Percentiles rank a stretch among this genome's conserved stretches.
Evolutionary conservation across 164 flowering plant genomes (phyloP).

Genomic region (Brasenia schreberi): DNA sequence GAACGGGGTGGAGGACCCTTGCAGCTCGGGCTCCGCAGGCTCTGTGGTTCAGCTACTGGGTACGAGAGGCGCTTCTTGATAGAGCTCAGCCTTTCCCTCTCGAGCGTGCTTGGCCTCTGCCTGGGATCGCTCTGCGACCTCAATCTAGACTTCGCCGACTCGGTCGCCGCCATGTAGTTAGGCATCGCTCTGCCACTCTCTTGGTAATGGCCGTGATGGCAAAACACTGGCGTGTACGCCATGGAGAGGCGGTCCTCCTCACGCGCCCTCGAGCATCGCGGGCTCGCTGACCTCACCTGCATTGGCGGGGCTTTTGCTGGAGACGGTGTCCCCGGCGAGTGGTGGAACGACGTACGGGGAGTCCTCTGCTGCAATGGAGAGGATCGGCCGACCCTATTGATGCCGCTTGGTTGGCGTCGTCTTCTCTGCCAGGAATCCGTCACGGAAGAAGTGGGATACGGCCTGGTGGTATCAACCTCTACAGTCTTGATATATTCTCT

Average conservation of each 20-base stretch:
- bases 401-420: slow-evolving; percentile 15
- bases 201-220: neutral
- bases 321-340: slow-evolving; percentile 36
- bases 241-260: neutral
- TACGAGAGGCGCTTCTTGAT: slow-evolving; percentile 55
- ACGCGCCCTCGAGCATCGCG: slow-evolving; percentile 26
- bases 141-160: slow-evolving; percentile 61
- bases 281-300: slow-evolving; percentile 55
- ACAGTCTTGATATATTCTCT: slow-evolving; percentile 63
- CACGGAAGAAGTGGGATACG: slow-evolving; percentile 34
- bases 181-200: slow-evolving; percentile 20
- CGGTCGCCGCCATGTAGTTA: slow-evolving; percentile 87
- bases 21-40: slow-evolving; percentile 43
- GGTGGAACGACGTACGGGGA: slow-evolving; percentile 5
- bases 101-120: slow-evolving; percentile 23
- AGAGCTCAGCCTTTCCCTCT: slow-evolving; percentile 35
- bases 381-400: slow-evolving; percentile 23
- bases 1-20: slow-evolving; percentile 15
- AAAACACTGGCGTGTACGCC: neutral
- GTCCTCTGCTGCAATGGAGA: slow-evolving; percentile 22
- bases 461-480: slow-evolving; percentile 70
- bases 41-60: slow-evolving; percentile 33
- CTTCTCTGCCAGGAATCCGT: slow-evolving; percentile 19
- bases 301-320: slow-evolving; percentile 31
- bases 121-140: slow-evolving; percentile 28